Percentiles rank a stretch among this genome's conserved stretches.
Conservation (phyloP, 768 basidiomycete species). For the Lentinula detonsa region DNA sequence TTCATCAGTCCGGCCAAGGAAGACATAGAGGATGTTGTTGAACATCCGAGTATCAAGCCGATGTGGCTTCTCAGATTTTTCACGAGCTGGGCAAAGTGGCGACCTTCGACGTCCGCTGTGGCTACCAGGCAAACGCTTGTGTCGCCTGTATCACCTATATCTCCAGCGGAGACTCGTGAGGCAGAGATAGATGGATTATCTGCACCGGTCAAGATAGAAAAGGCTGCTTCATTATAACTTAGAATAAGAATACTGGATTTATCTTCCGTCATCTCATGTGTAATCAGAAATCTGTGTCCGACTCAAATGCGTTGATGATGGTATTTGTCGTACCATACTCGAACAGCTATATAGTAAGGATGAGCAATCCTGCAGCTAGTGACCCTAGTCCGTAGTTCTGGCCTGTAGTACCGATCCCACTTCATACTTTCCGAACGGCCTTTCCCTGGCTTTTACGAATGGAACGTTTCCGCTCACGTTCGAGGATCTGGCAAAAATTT, state of each 20-base stretch:
- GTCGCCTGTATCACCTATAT: no score
- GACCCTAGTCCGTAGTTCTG: background rate
- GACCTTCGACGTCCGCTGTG: constrained; percentile 20
- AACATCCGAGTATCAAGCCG: constrained; percentile 55
- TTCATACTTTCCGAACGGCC: constrained; percentile 40
- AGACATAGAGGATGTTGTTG: constrained; percentile 51
- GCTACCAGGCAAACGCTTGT: background rate
- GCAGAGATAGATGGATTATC: background rate
- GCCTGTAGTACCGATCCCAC: background rate
- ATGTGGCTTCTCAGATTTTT: constrained; percentile 77
- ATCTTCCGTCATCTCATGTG: background rate
- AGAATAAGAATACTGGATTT: background rate
- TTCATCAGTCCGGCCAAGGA: constrained; percentile 23
- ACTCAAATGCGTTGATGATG: no score
- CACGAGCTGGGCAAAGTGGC: constrained; percentile 71
- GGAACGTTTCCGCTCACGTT: constrained; percentile 71
- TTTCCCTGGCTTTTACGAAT: constrained; percentile 70
- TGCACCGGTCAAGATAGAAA: background rate
- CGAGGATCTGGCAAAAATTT: constrained; percentile 40
- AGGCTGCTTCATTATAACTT: background rate
- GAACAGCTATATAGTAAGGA: background rate
- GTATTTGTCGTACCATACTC: background rate
- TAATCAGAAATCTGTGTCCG: background rate
- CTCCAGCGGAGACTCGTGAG: background rate
- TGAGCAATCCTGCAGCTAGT: background rate